Evolutionary conservation across 2,329 filamentous ascomycete genomes (phyloP), one percentile per base, ranked within the genome.

Genomic region (Corynespora cassiicola): DNA sequence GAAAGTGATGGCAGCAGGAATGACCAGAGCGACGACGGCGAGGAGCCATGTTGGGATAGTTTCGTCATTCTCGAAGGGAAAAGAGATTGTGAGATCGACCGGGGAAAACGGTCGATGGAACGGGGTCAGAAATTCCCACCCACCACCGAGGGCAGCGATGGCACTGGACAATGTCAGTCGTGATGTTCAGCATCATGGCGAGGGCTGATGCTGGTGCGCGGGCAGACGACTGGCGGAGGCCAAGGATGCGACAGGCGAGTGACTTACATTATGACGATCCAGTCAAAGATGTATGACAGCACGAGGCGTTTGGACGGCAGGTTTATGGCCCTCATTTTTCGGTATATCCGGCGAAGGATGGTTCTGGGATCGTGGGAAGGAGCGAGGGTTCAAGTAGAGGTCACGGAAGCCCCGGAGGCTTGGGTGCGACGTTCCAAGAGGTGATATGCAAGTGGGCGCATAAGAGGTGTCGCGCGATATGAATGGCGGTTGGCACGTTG

Each of bases 61-160:
- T 57, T 96, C 88, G 15, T 85, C 61, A 9, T 78, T 73, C 32
- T 80, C 80, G 54, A 80, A 84, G 0, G 91, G 90, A 54, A 86
- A 95, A 12, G 88, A 87, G 58, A 96, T 95, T 45, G 81, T 80
- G 15, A 85, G 81, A 58, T 96, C 85, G 48, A 82, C 74, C 6
- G 89, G 77, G 21, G 81, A 84, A 65, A 94, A 92, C 0, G 85
- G 84, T 22, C 84, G 77, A 53, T 82, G 81, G 56, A 84, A 87
- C 0, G 87, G 87, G 1, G 76, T 73, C 34, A 84, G 70, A 29
- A 72, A 71, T 43, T 79, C 80, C 51, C 88, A 77, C 6, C 76
- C 75, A 39, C 72, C 78, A 39, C 84, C 84, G 23, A 87, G 70
- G 10, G 74, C 76, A 17, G 77, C 82, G 15, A 82, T 79, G 12